Evolutionary conservation across 306 rosid genomes (phyloP), one percentile per base, ranked within the genome.

Genomic region (Inga oerstediana): DNA sequence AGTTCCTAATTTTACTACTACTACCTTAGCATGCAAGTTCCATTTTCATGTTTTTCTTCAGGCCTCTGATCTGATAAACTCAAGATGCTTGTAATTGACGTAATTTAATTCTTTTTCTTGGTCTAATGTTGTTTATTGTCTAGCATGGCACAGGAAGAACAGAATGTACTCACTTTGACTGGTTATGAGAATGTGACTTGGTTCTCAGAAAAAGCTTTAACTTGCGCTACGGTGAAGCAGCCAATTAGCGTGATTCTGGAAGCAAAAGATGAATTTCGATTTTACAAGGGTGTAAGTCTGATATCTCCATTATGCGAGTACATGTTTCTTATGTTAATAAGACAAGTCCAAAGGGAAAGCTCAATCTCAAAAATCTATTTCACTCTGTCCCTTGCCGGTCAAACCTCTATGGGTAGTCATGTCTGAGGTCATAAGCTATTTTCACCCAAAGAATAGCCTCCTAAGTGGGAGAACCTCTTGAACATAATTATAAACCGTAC

Each of bases 221-320:
- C 78, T 19, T 66, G 48, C 58, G 24, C 59, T 56, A 32, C 20
- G 37, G 14, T 32, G 71, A 83, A 91, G 88, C 91, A 56, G 87
- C 86, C 77, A 85, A 81, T 39, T 88, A 87, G 22, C 85, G 90
- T 10, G 87, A 75, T 82, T 84, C 86, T 9, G 5, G 79, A 19
- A 46, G 89, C 44, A 83, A 85, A 6, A 62, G 80, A 67, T 74
- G 62, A 56, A 56, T 69, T 68, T 24, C 58, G 17, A 19, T 48
- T 66, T 32, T 78, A 46, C 43, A 24, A 37, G 5, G 24, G 70
- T 10, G 77, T 69, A 69, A 37, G 89, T 17, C 62, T 56, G 19
- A 12, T 16, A 17, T 52, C 59, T 52, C 51, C 51, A 32, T 2
- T 32, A 46, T 46, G 51, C 51, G 15, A 11, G 10, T 10, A 46